phyloP scores from a whole-genome alignment of 108 stramenopile species.

The Pseudonitzschia multistriata region DNA sequence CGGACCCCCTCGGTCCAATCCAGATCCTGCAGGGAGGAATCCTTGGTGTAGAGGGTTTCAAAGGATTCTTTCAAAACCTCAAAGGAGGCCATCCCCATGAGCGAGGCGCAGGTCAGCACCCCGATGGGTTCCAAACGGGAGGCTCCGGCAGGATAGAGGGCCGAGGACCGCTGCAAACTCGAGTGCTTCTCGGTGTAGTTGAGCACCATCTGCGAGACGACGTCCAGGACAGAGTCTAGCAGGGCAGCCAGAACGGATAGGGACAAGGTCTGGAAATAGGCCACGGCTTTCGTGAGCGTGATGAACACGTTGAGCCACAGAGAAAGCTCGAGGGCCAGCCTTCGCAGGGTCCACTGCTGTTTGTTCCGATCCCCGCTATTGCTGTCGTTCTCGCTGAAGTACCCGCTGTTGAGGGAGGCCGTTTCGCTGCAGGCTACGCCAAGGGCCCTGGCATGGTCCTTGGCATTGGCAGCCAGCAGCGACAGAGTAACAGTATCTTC shows the following conservation, averaged over 20 bases:
- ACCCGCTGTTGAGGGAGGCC: not conserved
- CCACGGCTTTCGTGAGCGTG: conserved; percentile 71
- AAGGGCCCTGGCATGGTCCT: not conserved
- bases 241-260: conserved; percentile 88
- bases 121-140: conserved; percentile 90
- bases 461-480: not conserved
- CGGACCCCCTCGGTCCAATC: conserved; percentile 41
- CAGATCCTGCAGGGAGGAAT: conserved; percentile 35
- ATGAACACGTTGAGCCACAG: conserved; percentile 83
- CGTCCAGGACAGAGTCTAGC: conserved; percentile 88
- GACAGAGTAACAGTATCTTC: not conserved
- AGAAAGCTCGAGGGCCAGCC: conserved; percentile 70
- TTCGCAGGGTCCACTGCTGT: conserved; percentile 38
- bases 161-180: conserved; percentile 63
- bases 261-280: conserved; percentile 71
- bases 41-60: conserved; percentile 34
- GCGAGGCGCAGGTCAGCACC: conserved; percentile 87
- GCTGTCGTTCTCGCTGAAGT: not conserved
- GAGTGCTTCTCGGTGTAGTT: conserved; percentile 79
- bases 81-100: conserved; percentile 93
- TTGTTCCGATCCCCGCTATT: not conserved
- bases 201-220: conserved; percentile 82
- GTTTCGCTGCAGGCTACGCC: not conserved
- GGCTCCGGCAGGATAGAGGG: conserved; percentile 91
- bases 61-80: conserved; percentile 84